These are phyloP conservation scores for Acacia concinna DNA, from an alignment of 331 rosid species.

Conservation along the genomic window DNA sequence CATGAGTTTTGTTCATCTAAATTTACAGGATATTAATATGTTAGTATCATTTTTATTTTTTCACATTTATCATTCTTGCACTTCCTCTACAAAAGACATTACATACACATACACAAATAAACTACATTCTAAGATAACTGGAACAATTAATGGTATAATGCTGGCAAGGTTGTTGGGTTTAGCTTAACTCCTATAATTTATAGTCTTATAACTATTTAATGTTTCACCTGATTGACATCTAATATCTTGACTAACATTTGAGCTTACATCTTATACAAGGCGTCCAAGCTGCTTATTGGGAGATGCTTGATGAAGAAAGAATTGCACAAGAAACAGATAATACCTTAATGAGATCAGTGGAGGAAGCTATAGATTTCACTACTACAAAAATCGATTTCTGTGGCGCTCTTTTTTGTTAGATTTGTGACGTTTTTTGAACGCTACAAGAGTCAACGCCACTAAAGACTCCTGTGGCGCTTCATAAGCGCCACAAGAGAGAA, in stretches of 20 bases:
- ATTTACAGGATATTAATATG: conserved; percentile 15
- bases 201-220: background rate
- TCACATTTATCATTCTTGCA: background rate
- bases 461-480: too few species aligned
- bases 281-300: conserved; percentile 98
- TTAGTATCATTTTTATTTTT: background rate
- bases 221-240: conserved; percentile 19
- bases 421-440: too few species aligned
- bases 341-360: conserved; percentile 87
- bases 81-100: background rate
- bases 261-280: conserved; percentile 48
- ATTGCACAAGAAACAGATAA: conserved; percentile 73
- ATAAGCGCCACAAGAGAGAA: too few species aligned
- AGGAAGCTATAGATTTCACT: conserved; percentile 88
- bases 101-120: background rate
- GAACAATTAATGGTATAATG: conserved; percentile 7
- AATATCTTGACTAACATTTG: conserved; percentile 22
- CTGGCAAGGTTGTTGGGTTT: conserved; percentile 14
- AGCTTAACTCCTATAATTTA: conserved; percentile 20
- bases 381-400: too few species aligned
- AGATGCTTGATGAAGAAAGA: conserved; percentile 96
- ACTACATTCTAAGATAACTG: conserved; percentile 10
- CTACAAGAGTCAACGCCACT: too few species aligned
- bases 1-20: background rate
- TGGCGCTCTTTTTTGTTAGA: too few species aligned